phyloP scores from a whole-genome alignment of 2,329 filamentous ascomycete genomes.

The Talaromyces funiculosus region DNA sequence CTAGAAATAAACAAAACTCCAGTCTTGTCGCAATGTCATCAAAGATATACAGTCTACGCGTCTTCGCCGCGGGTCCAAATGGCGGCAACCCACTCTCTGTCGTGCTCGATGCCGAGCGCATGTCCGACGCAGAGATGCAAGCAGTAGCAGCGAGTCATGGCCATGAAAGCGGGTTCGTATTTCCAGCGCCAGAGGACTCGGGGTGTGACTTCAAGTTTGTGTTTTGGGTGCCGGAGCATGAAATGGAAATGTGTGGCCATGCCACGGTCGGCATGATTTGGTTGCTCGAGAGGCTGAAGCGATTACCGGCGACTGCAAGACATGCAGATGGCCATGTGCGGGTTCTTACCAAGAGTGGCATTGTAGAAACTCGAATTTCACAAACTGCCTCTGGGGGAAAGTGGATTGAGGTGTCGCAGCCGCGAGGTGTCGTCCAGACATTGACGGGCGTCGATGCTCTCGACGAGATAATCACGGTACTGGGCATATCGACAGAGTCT shows the following conservation, averaged over 20 bases:
- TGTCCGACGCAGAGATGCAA: neutral
- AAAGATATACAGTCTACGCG: too few species aligned
- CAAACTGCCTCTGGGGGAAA: neutral
- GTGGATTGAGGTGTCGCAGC: neutral
- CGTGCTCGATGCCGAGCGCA: neutral
- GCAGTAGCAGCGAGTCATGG: neutral
- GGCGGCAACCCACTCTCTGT: neutral
- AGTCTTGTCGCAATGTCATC: too few species aligned
- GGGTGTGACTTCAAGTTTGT: neutral
- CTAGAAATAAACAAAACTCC: too few species aligned
- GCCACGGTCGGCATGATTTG: too few species aligned
- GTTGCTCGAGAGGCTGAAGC: too few species aligned
- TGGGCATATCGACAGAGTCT: neutral
- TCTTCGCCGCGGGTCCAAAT: too few species aligned
- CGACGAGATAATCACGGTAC: neutral
- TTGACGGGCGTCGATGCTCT: neutral
- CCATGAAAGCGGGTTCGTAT: slow-evolving; percentile 1
- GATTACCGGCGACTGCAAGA: too few species aligned
- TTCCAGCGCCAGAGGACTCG: neutral
- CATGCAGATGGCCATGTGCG: neutral
- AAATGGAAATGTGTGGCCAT: slow-evolving; percentile 16
- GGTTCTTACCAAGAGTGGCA: neutral
- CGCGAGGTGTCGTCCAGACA: neutral
- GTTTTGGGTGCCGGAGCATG: neutral
- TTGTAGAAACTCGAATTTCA: neutral